Evolutionary conservation across 106 monocot species (phyloP).

Genomic region (Dactylorhiza incarnata): DNA sequence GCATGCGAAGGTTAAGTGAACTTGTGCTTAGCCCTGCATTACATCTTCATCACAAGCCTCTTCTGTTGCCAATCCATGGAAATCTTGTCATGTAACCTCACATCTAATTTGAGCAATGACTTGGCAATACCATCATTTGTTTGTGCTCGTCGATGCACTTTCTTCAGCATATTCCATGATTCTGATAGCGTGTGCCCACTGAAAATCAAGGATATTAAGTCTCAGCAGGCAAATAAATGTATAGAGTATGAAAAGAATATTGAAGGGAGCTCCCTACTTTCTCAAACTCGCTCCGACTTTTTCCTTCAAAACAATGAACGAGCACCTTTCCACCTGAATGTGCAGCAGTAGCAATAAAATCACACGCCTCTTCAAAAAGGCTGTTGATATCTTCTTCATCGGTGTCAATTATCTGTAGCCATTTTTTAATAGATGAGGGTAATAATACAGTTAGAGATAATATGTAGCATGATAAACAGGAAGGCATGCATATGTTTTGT

Average conservation of each 20-base stretch:
- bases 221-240: neutral
- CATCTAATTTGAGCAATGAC: constrained; percentile 54
- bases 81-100: constrained; percentile 42
- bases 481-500: too few relatives aligned
- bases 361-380: constrained; percentile 64
- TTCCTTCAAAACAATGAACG: constrained; percentile 96
- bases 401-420: constrained; percentile 62
- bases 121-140: constrained; percentile 87
- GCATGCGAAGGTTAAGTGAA: constrained; percentile 81
- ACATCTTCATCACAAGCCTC: constrained; percentile 35
- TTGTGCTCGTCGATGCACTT: constrained; percentile 67
- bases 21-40: constrained; percentile 82
- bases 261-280: constrained; percentile 44
- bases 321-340: constrained; percentile 54
- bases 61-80: constrained; percentile 85
- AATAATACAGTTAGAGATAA: too few relatives aligned
- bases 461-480: too few relatives aligned
- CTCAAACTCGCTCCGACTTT: constrained; percentile 84
- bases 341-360: constrained; percentile 63
- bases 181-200: constrained; percentile 58
- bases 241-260: neutral
- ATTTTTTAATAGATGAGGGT: neutral
- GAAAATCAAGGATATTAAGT: neutral
- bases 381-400: constrained; percentile 70
- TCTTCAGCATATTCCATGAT: constrained; percentile 76